These are phyloP conservation scores for Pseudogymnoascus sp. DNA, from an alignment of 2,329 filamentous ascomycete species.

Conservation along the genomic window DNA sequence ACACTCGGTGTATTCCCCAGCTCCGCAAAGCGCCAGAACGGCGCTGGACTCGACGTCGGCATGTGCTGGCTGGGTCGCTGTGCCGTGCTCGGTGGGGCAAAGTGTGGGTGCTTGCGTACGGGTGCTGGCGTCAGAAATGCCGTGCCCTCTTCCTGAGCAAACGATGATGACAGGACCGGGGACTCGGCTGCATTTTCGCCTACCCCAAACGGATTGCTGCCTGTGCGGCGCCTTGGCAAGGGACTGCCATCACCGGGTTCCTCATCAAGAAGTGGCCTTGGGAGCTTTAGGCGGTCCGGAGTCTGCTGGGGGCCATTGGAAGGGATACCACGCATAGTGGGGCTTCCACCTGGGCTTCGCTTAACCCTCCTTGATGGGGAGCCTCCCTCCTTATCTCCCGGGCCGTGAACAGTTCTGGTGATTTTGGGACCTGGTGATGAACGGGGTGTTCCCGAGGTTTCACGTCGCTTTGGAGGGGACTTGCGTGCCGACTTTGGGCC, in stretches of 20 bases:
- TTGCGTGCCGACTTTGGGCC: constrained; percentile 9
- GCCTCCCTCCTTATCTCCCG: constrained; percentile 33
- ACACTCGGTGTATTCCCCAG: constrained; percentile 62
- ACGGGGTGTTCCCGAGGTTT: not conserved
- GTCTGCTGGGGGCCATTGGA: constrained; percentile 42
- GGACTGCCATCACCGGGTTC: constrained; percentile 47
- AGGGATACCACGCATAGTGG: constrained; percentile 42
- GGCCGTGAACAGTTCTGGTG: constrained; percentile 36
- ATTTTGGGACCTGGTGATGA: not conserved
- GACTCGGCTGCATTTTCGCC: constrained; percentile 44
- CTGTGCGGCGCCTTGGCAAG: constrained; percentile 44
- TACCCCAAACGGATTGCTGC: constrained; percentile 37
- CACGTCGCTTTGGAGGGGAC: not conserved
- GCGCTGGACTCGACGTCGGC: constrained; percentile 75
- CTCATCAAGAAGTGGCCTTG: constrained; percentile 18
- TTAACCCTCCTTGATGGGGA: constrained; percentile 49
- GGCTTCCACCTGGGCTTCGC: constrained; percentile 46
- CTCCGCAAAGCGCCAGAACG: constrained; percentile 82
- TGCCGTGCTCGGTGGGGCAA: constrained; percentile 72
- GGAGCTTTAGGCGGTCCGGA: constrained; percentile 44
- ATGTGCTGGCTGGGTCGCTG: constrained; percentile 78
- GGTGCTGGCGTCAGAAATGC: constrained; percentile 67
- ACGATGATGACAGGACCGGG: constrained; percentile 54
- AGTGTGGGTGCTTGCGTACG: constrained; percentile 61
- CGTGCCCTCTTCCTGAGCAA: constrained; percentile 49